Percentiles rank a stretch among this genome's conserved stretches.
Conservation (phyloP, 352 stramenopile genomes). For the Globisporangium cystogenes region DNA sequence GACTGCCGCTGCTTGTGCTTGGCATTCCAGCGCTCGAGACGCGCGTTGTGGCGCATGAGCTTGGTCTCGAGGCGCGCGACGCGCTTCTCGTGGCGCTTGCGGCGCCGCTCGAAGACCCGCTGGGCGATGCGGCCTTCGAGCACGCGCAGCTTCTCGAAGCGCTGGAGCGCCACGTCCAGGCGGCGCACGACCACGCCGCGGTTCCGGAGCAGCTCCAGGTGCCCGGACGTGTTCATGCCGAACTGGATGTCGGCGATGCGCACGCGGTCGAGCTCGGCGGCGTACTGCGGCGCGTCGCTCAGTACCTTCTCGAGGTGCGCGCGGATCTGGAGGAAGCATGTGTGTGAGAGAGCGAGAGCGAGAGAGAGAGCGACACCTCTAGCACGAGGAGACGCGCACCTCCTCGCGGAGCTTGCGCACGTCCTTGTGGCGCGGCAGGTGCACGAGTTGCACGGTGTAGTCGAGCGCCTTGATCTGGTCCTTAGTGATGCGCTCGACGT, state of each 20-base stretch:
- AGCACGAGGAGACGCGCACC: slow-evolving; percentile 18
- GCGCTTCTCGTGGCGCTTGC: slow-evolving; percentile 35
- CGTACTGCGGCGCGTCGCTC: slow-evolving; percentile 42
- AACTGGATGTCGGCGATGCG: slow-evolving; percentile 78
- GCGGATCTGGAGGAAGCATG: slow-evolving; percentile 32
- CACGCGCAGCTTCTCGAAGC: slow-evolving; percentile 57
- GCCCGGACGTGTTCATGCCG: slow-evolving; percentile 54
- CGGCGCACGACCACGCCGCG: slow-evolving; percentile 56
- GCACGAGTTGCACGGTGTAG: slow-evolving; percentile 75
- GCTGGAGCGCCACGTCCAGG: slow-evolving; percentile 61
- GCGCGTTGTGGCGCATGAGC: slow-evolving; percentile 33
- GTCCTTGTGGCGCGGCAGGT: slow-evolving; percentile 54
- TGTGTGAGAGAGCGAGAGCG: too few species aligned
- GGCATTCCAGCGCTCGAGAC: slow-evolving; percentile 24
- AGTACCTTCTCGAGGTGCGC: slow-evolving; percentile 59
- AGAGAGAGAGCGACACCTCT: neutral
- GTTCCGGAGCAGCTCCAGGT: slow-evolving; percentile 52
- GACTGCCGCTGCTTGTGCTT: slow-evolving; percentile 15
- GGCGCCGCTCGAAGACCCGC: slow-evolving; percentile 31
- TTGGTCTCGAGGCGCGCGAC: slow-evolving; percentile 38
- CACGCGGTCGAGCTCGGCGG: slow-evolving; percentile 49
- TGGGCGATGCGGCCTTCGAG: slow-evolving; percentile 38
- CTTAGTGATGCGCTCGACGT: slow-evolving; percentile 46
- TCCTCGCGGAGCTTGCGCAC: slow-evolving; percentile 54
- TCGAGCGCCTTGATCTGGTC: slow-evolving; percentile 66